Evolutionary conservation across 805 yeast species (phyloP).

Genomic region (Barnettozyma populi): DNA sequence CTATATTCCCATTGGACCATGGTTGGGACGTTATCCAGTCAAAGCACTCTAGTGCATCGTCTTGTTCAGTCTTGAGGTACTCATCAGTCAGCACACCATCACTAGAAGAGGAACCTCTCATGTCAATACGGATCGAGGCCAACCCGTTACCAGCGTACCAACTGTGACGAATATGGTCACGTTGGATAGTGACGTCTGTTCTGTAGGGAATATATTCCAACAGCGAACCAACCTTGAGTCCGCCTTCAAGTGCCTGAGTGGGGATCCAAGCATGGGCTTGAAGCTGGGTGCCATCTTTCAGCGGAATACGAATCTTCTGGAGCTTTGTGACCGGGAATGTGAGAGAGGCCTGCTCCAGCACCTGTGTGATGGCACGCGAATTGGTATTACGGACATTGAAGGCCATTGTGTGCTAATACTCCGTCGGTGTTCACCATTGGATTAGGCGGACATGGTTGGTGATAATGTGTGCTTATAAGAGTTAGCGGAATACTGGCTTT

Average conservation of each 20-base stretch:
- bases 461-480: neutral
- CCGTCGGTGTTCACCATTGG: too few species aligned
- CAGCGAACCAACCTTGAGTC: slow-evolving; percentile 32
- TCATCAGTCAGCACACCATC: slow-evolving; percentile 38
- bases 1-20: slow-evolving; percentile 43
- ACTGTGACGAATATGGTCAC: slow-evolving; percentile 42
- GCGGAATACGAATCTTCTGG: slow-evolving; percentile 32
- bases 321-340: slow-evolving; percentile 30
- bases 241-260: slow-evolving; percentile 25
- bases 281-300: slow-evolving; percentile 34
- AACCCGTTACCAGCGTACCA: slow-evolving; percentile 43
- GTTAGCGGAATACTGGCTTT: neutral
- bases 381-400: slow-evolving; percentile 36
- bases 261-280: slow-evolving; percentile 44
- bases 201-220: slow-evolving; percentile 43
- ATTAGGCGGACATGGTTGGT: too few species aligned
- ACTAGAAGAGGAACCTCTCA: slow-evolving; percentile 42
- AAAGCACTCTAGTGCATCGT: slow-evolving; percentile 37
- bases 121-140: slow-evolving; percentile 40
- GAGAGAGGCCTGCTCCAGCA: slow-evolving; percentile 23
- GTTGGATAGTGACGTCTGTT: slow-evolving; percentile 38
- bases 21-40: slow-evolving; percentile 36
- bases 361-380: slow-evolving; percentile 21
- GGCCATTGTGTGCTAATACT: slow-evolving; percentile 35
- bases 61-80: slow-evolving; percentile 38